Evolutionary conservation across 352 stramenopile genomes (phyloP).

Genomic region (Phytophthora melonis): DNA sequence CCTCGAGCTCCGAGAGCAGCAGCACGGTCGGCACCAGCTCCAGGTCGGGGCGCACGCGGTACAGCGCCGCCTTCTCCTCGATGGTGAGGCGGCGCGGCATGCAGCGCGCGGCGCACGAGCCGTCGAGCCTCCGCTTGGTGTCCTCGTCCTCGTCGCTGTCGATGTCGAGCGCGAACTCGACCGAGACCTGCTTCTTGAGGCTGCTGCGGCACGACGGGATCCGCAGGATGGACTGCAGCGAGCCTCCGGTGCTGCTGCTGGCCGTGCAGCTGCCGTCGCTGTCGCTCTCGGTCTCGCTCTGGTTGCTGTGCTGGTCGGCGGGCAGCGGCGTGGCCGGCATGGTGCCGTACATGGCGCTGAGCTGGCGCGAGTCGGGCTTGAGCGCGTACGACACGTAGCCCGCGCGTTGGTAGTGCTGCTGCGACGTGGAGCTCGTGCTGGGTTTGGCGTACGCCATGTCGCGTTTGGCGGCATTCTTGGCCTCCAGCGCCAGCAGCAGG

Average conservation of each 20-base stretch:
- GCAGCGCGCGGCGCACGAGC: conserved; percentile 56
- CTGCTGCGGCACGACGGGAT: conserved; percentile 60
- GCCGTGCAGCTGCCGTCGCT: conserved; percentile 68
- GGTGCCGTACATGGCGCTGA: conserved; percentile 50
- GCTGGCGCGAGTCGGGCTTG: conserved; percentile 12
- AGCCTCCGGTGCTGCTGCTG: conserved; percentile 35
- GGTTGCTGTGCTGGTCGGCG: conserved; percentile 42
- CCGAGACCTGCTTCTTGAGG: conserved; percentile 70
- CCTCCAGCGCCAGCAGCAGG: conserved; percentile 27
- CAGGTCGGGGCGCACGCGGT: conserved; percentile 73
- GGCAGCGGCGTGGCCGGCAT: conserved; percentile 35
- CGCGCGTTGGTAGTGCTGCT: conserved; percentile 38
- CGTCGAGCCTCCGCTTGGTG: conserved; percentile 29
- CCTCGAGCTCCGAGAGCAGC: conserved; percentile 68
- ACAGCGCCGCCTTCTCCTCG: conserved; percentile 81
- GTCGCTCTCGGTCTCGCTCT: conserved; percentile 86
- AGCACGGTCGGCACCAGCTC: conserved; percentile 72
- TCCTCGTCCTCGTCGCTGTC: conserved; percentile 54
- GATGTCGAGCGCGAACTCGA: conserved; percentile 76
- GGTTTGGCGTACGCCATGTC: conserved; percentile 1
- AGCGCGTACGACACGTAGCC: conserved; percentile 47
- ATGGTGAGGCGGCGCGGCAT: conserved; percentile 76
- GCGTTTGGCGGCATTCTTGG: conserved; percentile 1
- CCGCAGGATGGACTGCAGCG: conserved; percentile 76
- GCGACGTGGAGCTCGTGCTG: background rate